Evolutionary conservation across 176 grass and related monocot genomes (phyloP).

Genomic region (Aegilops speltoides): DNA sequence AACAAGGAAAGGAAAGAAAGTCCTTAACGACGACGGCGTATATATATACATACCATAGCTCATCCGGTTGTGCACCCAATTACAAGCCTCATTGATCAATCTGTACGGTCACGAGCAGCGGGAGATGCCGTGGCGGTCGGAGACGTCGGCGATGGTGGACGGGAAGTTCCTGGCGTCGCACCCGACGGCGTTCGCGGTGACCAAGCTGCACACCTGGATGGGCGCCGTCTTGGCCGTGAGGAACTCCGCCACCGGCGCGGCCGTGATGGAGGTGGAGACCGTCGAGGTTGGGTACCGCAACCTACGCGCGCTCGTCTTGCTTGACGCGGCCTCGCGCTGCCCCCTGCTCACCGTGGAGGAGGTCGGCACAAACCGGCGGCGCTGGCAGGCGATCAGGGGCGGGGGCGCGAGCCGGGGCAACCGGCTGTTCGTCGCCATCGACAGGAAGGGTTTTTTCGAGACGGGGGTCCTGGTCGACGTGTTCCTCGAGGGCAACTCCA

Average conservation of each 20-base stretch:
- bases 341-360: constrained; percentile 39
- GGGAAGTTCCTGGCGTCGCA: background rate
- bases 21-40: too few species aligned
- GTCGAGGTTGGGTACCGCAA: constrained; percentile 19
- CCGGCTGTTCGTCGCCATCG: constrained; percentile 40
- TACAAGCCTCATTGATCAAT: too few species aligned
- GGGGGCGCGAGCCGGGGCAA: constrained; percentile 23
- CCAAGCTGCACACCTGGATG: too few species aligned
- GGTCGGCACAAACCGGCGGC: background rate
- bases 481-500: too few species aligned
- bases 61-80: too few species aligned
- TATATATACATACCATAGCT: too few species aligned
- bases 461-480: constrained; percentile 30
- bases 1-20: too few species aligned
- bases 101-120: background rate
- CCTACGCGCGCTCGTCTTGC: background rate
- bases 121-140: background rate
- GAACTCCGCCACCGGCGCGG: background rate
- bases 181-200: too few species aligned
- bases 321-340: constrained; percentile 29
- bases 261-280: constrained; percentile 45
- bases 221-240: background rate
- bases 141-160: background rate
- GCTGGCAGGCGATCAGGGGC: constrained; percentile 43
- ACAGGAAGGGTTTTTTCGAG: constrained; percentile 13